Percentiles rank a stretch among this genome's conserved stretches.
Conservation (phyloP, 768 basidiomycete genomes). For the Russula sp. region DNA sequence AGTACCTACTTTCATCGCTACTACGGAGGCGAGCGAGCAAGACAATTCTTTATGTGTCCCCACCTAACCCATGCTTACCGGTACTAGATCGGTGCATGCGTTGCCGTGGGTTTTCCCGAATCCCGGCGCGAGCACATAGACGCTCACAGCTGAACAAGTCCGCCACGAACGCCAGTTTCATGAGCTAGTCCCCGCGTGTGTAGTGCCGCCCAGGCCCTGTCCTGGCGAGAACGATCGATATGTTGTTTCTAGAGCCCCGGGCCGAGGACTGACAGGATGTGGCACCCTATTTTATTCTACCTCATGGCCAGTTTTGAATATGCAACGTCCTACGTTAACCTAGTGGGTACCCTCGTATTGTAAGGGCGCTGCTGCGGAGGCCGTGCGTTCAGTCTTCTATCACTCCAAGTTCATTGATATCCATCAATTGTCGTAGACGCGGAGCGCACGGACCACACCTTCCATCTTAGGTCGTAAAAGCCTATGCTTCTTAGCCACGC, state of each 20-base stretch:
- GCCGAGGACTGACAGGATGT: background rate
- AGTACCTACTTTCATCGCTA: background rate
- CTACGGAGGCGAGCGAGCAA: background rate
- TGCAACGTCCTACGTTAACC: background rate
- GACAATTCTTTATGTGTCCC: background rate
- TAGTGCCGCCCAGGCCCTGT: background rate
- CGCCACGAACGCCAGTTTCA: background rate
- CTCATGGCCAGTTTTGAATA: background rate
- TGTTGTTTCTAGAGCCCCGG: background rate
- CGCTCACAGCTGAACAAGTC: background rate
- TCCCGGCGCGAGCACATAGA: background rate
- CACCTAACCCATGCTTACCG: background rate
- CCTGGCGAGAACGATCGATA: background rate
- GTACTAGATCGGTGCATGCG: background rate
- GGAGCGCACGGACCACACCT: slow-evolving; percentile 1
- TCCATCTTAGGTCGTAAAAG: slow-evolving; percentile 6
- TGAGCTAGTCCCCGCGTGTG: background rate
- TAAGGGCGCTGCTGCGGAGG: background rate
- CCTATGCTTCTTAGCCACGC: background rate
- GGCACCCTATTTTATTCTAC: background rate
- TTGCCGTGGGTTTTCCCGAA: background rate
- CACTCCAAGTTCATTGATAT: background rate
- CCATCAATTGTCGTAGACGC: background rate
- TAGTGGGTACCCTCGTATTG: background rate
- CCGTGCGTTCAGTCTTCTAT: background rate